Percentiles rank a stretch among this genome's conserved stretches.
Conservation (phyloP, 306 rosid genomes). For the Vigna angularis region DNA sequence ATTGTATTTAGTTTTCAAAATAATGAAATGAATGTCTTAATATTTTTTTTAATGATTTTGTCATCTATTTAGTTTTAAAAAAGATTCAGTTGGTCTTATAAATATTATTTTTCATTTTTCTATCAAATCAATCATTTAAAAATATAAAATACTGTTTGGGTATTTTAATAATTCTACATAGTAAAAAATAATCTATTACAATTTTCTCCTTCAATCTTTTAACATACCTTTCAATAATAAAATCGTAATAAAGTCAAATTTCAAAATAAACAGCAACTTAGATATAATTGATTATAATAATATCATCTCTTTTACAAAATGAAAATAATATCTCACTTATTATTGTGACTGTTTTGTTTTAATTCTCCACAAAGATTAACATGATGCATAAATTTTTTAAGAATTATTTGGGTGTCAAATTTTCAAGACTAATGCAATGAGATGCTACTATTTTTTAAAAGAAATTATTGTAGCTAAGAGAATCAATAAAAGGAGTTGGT, state of each 20-base stretch:
- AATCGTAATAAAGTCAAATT: too few relatives aligned
- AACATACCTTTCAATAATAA: too few relatives aligned
- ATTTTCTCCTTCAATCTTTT: too few relatives aligned
- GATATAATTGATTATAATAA: too few relatives aligned
- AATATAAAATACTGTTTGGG: not conserved
- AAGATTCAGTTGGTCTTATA: not conserved
- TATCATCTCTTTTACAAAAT: too few relatives aligned
- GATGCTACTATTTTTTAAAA: not conserved
- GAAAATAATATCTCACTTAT: too few relatives aligned
- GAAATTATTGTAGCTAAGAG: not conserved
- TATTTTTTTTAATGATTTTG: too few relatives aligned
- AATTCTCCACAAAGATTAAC: not conserved
- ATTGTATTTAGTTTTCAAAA: not conserved
- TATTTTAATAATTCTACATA: too few relatives aligned
- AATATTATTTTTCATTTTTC: not conserved
- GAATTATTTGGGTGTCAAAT: not conserved
- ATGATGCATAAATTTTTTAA: not conserved
- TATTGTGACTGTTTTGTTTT: not conserved
- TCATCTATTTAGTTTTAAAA: not conserved
- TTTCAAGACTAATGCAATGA: not conserved
- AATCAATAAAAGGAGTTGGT: too few relatives aligned
- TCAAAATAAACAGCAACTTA: too few relatives aligned
- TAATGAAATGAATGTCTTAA: not conserved
- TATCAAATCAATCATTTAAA: not conserved
- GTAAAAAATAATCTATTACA: too few relatives aligned